These are phyloP conservation scores for Microcyclosporella mali DNA, from an alignment of 2,329 filamentous ascomycete genomes.

Conservation along the genomic window DNA sequence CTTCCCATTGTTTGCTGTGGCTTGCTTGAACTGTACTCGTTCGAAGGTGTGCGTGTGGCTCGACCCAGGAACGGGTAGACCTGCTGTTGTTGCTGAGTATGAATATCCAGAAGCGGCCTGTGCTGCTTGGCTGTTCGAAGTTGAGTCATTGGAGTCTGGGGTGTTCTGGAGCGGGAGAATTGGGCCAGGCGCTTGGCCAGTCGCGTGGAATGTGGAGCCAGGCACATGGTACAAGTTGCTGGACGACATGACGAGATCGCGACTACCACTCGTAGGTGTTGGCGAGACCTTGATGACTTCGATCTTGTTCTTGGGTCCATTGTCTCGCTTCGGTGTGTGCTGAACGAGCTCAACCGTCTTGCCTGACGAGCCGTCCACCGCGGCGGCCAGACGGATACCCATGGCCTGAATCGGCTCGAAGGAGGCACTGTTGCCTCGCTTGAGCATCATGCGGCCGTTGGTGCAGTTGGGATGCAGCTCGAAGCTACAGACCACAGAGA, in stretches of 20 bases:
- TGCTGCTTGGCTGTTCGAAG: slow-evolving; percentile 10
- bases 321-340: slow-evolving; percentile 86
- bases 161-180: slow-evolving; percentile 38
- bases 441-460: slow-evolving; percentile 53
- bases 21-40: slow-evolving; percentile 89
- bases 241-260: slow-evolving; percentile 31
- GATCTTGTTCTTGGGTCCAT: slow-evolving; percentile 68
- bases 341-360: slow-evolving; percentile 81
- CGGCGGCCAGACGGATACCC: slow-evolving; percentile 77
- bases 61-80: slow-evolving; percentile 24
- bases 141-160: slow-evolving; percentile 15
- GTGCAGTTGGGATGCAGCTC: slow-evolving; percentile 58
- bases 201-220: slow-evolving; percentile 36
- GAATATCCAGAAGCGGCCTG: slow-evolving; percentile 16
- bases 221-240: slow-evolving; percentile 29
- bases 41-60: slow-evolving; percentile 64
- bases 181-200: slow-evolving; percentile 32
- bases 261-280: slow-evolving; percentile 49
- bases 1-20: slow-evolving; percentile 90
- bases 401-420: slow-evolving; percentile 61
- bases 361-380: slow-evolving; percentile 67
- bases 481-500: slow-evolving; percentile 77
- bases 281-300: slow-evolving; percentile 66
- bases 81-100: slow-evolving; percentile 13
- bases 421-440: slow-evolving; percentile 37